Base-by-base conservation (phyloP, 331 rosid genomes). In the Acacia pycnantha region DNA sequence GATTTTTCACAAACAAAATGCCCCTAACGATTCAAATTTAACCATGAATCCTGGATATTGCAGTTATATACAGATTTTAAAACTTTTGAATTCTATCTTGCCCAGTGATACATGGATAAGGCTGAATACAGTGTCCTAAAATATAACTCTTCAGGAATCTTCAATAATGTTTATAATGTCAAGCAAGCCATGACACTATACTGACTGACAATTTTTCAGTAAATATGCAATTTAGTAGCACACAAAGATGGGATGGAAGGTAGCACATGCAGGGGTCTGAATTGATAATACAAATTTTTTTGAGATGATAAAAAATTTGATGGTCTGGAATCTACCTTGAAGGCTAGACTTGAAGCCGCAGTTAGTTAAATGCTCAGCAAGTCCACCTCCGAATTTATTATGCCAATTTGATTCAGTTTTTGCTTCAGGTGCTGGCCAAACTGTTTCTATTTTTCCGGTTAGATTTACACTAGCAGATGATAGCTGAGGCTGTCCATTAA, bases 391-490 rank as follows among this genome's bases (percentile, higher is more conserved):
- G 77, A 95, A 76, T 84, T 86, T 89, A 70, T 85, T 84, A 80
- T 89, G 88, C 99, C 99, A 92, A 79, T 91, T 84, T 43, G 94
- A 88, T 74, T 82, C 66, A 53, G 81, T 85, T 86, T 92, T 95
- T 51, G 92, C 94, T 85, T 90, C 97, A 54, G 92, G 89, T 67
- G 89, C 93, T 26, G 97, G 98, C 94, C 99, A 95, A 77, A 95
- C 90, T 33, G 92, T 82, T 74, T 97, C 99, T 59, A 93, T 90
- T 89, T 95, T 97, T n/a, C 96, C 91, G 27, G 97, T 90, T 80
- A 95, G 92, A 82, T 92, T 95, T 82, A 95, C 98, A 85, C 84
- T 93, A 24, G 94, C 98, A 48, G 98, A 90, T 22, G 97, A 90
- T 44, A 95, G 98, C 86, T 87, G 91, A 48, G 98, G 91, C 99